Base-by-base conservation (phyloP, 352 stramenopile species). In the Phytophthora pini region DNA sequence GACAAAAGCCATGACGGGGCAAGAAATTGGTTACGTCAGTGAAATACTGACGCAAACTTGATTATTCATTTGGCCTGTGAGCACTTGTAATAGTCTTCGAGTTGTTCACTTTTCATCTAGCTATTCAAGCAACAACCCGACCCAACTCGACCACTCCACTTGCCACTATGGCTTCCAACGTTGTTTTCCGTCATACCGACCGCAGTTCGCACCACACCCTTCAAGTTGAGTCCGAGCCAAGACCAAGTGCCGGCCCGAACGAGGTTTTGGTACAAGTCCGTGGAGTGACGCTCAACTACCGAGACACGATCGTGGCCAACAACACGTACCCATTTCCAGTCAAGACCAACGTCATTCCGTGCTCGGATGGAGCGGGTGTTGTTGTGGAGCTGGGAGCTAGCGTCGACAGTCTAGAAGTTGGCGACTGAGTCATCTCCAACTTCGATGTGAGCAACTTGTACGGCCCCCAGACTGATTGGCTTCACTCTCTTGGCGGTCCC, bases 131-230 rank as follows among this genome's bases (percentile, higher is more conserved):
- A 44, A 22, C 40, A 48, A 61, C 22, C n/a, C 10, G 45, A 17
- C 40, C 41, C 40, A 48, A 61, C 22, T n/a, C 10, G 45, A 17
- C 40, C 41, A 20, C 4, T 26, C 24, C 24, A 43, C 15, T 1
- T 15, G 32, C 32, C 7, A 39, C 32, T 39, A 39, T 39, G 36
- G 5, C 36, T 1, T 41, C 36, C 36, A 41, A 41, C 12, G 2
- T 41, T 17, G 36, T 20, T 17, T 41, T 41, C 36, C 12, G 36
- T 17, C 36, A 41, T 17, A 41, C 36, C 12, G 36, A 41, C 36
- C 36, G 36, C 11, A 17, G 5, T 41, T 41, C 59, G 34, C 65
- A 74, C 31, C 53, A 49, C 15, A 61, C 56, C 15, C 52, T 73
- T 12, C 54, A 34, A 8, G 39, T 59, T 12, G 12, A 13, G 12